phyloP scores from a whole-genome alignment of 2,329 filamentous ascomycete species.

The Lachnellula hyalina region DNA sequence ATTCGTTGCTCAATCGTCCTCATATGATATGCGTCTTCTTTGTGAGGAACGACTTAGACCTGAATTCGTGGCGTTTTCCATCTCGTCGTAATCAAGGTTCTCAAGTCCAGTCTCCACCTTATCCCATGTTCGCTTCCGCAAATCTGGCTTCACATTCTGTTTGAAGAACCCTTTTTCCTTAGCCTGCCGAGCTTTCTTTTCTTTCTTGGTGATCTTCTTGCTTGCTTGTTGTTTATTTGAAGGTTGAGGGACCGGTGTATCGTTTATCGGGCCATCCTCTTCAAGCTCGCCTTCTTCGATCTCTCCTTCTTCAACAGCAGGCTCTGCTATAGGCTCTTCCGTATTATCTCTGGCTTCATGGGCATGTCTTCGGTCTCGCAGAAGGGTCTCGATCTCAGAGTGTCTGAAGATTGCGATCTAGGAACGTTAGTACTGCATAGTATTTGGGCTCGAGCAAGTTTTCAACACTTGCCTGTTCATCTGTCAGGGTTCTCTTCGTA shows the following conservation, averaged over 20 bases:
- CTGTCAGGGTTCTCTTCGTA: constrained; percentile 80
- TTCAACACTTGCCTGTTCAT: constrained; percentile 49
- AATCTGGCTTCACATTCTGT: constrained; percentile 48
- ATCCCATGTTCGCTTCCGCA: constrained; percentile 64
- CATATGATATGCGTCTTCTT: constrained; percentile 43
- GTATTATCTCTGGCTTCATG: constrained; percentile 15
- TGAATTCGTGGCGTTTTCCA: constrained; percentile 23
- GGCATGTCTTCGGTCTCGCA: constrained; percentile 44
- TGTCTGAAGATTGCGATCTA: constrained; percentile 85
- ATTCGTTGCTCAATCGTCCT: constrained; percentile 35
- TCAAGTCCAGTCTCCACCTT: constrained; percentile 57
- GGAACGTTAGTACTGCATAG: neutral
- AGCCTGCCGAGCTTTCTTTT: constrained; percentile 16
- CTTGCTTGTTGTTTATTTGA: constrained; percentile 13
- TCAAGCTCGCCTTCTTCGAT: constrained; percentile 10
- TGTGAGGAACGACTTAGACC: constrained; percentile 31
- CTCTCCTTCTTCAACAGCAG: constrained; percentile 1
- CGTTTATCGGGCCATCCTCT: neutral
- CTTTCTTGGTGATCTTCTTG: constrained; percentile 18
- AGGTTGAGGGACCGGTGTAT: constrained; percentile 8
- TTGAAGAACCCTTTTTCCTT: constrained; percentile 31
- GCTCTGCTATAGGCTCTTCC: constrained; percentile 1
- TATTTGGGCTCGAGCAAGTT: neutral
- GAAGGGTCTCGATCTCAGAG: constrained; percentile 72
- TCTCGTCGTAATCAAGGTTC: constrained; percentile 54